A percentile compares a stretch with the other conserved stretches of the same genome.
phyloP scores from a whole-genome alignment of 345 rosid genomes.

The Camelina laxa region DNA sequence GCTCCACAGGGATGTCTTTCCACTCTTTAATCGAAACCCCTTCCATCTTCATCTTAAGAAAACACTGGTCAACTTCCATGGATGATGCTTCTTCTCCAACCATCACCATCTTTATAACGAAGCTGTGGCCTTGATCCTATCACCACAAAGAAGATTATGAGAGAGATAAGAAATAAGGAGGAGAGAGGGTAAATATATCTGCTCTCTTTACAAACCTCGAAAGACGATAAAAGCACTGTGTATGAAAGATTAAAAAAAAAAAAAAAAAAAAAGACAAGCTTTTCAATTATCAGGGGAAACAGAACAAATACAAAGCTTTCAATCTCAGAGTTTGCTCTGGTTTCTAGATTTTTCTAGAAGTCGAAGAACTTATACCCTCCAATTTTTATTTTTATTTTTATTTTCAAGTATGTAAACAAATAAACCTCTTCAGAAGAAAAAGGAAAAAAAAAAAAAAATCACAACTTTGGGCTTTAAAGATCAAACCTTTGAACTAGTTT shows the following conservation, averaged over 20 bases:
- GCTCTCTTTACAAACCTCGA: conserved; percentile 29
- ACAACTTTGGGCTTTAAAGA: conserved; percentile 5
- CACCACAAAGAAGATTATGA: conserved; percentile 32
- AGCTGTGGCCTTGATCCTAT: conserved; percentile 42
- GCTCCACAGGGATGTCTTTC: conserved; percentile 93
- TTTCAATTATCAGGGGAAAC: not conserved
- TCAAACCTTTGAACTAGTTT: conserved; percentile 36
- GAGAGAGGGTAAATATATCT: not conserved
- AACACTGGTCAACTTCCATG: conserved; percentile 65
- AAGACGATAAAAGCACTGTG: conserved; percentile 14
- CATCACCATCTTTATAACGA: conserved; percentile 40
- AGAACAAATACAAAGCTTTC: no score
- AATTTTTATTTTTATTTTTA: no score
- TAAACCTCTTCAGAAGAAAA: not conserved
- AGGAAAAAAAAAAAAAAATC: not conserved
- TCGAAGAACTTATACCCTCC: not conserved
- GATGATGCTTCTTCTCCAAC: conserved; percentile 49
- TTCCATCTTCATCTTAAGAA: conserved; percentile 70
- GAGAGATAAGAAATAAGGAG: conserved; percentile 3
- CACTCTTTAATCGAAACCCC: conserved; percentile 60
- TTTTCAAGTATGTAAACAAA: not conserved
- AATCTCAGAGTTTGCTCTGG: not conserved
- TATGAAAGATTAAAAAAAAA: not conserved
- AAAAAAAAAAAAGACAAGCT: conserved; percentile 25
- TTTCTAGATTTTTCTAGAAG: not conserved